Conservation (phyloP, 805 yeast species). For the Ogataea allantospora region DNA sequence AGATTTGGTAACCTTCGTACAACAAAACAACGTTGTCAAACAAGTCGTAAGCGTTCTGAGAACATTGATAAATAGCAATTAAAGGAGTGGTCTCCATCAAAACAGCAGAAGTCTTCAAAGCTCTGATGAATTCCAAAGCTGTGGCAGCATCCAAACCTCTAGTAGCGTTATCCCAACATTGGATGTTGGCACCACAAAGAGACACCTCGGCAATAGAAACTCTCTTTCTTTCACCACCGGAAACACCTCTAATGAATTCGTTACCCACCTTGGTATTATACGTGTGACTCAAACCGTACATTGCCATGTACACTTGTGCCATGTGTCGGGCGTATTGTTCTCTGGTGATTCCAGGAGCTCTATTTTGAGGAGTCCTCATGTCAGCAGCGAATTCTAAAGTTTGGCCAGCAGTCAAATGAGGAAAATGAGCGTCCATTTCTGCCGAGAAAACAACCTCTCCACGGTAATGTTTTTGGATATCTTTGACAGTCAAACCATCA, state of each 20-base stretch:
- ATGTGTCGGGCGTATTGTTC: constrained; percentile 52
- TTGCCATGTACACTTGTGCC: constrained; percentile 37
- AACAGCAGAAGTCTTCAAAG: constrained; percentile 55
- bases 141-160: constrained; percentile 73
- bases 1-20: constrained; percentile 46
- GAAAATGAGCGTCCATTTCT: constrained; percentile 66
- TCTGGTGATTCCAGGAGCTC: constrained; percentile 60
- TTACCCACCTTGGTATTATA: constrained; percentile 60
- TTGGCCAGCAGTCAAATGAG: constrained; percentile 64
- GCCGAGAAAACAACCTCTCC: constrained; percentile 74
- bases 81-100: constrained; percentile 48
- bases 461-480: constrained; percentile 51
- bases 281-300: constrained; percentile 44
- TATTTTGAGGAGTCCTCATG: constrained; percentile 59
- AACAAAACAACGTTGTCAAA: constrained; percentile 42
- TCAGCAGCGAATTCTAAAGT: constrained; percentile 63
- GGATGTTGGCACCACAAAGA: constrained; percentile 38
- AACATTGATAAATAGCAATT: constrained; percentile 49
- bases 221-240: constrained; percentile 68
- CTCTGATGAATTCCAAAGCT: constrained; percentile 60
- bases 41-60: constrained; percentile 44
- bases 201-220: constrained; percentile 60
- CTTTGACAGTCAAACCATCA: constrained; percentile 53
- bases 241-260: constrained; percentile 61
- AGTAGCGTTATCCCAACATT: constrained; percentile 68